Percentiles rank a stretch among this genome's conserved stretches.
phyloP scores from a whole-genome alignment of 129 eudicot species.

The Pseudognaphalium luteoalbum region DNA sequence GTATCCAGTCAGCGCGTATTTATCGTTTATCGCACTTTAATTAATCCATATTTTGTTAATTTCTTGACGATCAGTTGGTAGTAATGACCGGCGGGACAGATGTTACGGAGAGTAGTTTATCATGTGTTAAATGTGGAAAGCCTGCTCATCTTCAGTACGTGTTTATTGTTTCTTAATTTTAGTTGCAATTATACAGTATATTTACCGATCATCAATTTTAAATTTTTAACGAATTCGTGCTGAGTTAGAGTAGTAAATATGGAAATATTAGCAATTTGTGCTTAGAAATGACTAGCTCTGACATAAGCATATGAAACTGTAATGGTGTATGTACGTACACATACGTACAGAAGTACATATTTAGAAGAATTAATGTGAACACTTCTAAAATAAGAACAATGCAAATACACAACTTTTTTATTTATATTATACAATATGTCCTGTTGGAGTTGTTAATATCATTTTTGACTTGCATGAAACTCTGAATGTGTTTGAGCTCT shows the following conservation, averaged over 20 bases:
- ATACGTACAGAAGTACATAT: too few relatives aligned
- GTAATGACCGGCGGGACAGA: conserved; percentile 65
- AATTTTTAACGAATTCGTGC: too few relatives aligned
- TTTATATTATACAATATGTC: neutral
- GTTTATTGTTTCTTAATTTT: neutral
- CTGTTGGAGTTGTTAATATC: neutral
- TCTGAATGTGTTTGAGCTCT: neutral
- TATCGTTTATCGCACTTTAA: conserved; percentile 7
- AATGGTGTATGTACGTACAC: too few relatives aligned
- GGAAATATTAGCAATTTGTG: too few relatives aligned
- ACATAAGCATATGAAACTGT: too few relatives aligned
- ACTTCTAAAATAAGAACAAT: too few relatives aligned
- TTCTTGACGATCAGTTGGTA: conserved; percentile 31
- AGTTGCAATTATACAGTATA: too few relatives aligned
- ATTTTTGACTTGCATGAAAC: neutral
- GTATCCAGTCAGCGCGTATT: neutral
- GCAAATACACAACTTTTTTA: too few relatives aligned
- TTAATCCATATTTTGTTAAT: neutral
- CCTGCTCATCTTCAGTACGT: conserved; percentile 93
- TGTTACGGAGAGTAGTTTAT: conserved; percentile 42
- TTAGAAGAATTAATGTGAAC: too few relatives aligned
- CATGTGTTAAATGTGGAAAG: conserved; percentile 76
- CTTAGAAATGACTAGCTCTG: too few relatives aligned
- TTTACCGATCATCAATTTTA: too few relatives aligned
- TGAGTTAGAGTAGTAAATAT: too few relatives aligned